Conservation (phyloP, 768 basidiomycete species). For the Dendrothele bispora region DNA sequence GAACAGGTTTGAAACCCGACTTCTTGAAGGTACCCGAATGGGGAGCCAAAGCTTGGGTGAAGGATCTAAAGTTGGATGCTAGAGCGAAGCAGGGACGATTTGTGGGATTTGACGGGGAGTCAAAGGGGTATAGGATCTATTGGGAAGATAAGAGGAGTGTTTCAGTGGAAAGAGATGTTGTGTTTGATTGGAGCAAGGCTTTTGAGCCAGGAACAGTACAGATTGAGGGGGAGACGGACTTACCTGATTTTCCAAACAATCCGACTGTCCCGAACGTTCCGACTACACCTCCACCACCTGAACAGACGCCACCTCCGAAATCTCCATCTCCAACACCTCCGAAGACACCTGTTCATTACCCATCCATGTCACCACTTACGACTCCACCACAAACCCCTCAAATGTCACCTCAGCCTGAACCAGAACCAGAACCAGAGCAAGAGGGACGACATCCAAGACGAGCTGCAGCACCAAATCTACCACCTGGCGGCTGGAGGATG, state of each 20-base stretch:
- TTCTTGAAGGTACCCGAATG: conserved; percentile 19
- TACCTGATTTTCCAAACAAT: too few relatives aligned
- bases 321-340: too few relatives aligned
- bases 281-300: too few relatives aligned
- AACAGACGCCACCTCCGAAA: too few relatives aligned
- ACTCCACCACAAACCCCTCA: too few relatives aligned
- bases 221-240: too few relatives aligned
- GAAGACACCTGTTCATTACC: too few relatives aligned
- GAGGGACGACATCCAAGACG: background rate
- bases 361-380: too few relatives aligned
- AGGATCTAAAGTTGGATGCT: conserved; percentile 13
- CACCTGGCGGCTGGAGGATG: background rate
- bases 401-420: background rate
- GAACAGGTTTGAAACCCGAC: conserved; percentile 14
- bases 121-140: conserved; percentile 27
- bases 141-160: conserved; percentile 24
- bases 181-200: conserved; percentile 2
- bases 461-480: background rate
- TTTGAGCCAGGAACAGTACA: too few relatives aligned
- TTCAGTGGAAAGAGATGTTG: conserved; percentile 24
- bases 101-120: conserved; percentile 24
- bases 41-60: conserved; percentile 26
- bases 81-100: conserved; percentile 15
- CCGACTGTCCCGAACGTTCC: too few relatives aligned
- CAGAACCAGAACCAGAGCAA: background rate